Base-by-base conservation (phyloP, 768 basidiomycete genomes). In the Trametes cingulata region DNA sequence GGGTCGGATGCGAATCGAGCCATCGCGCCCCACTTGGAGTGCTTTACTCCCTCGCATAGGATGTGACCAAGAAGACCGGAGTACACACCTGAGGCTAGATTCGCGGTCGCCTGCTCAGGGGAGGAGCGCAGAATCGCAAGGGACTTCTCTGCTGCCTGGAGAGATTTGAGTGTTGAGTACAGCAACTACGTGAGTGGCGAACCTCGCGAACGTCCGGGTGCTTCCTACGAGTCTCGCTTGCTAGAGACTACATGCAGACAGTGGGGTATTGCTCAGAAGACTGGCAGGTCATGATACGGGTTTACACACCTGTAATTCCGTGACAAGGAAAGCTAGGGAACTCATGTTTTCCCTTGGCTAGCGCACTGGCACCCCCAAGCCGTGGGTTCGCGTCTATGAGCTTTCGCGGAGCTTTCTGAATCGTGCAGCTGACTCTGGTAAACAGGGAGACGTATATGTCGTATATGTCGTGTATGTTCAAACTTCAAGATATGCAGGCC, bases 141-240 rank as follows among this genome's bases (percentile, higher is more conserved):
- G 2, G 93, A 91, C 72, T 92, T 93, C 73, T 95, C 93, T 25
- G 93, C 91, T 25, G 93, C 93, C 92, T 85, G 40, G 15, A 10
- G n/a, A 22, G 19, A 6, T 3, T 1, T 43, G 29, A 15, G 14
- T 29, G n/a, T 15, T 49, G 52, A 25, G 17, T 12, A 40, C 43
- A 13, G 20, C 10, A n/a, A 14, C 17, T 35, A 65, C 41, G 43
- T 42, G 24, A 51, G 50, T 50, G 41, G 74, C 73, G 69, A 71
- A 95, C 94, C 84, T 96, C 95, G 70, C 91, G 89, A 66, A 97
- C 92, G 71, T 97, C 95, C 20, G 93, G 92, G 91, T 95, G 88
- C 67, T 91, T 92, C 60, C 95, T 78, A 67, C 87, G 83, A 24
- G 92, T 93, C 77, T 96, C 95, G 67, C 88, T 91, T 9, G 93